phyloP scores from a whole-genome alignment of 2,329 filamentous ascomycete genomes.

The Pseudogymnoascus sp. region DNA sequence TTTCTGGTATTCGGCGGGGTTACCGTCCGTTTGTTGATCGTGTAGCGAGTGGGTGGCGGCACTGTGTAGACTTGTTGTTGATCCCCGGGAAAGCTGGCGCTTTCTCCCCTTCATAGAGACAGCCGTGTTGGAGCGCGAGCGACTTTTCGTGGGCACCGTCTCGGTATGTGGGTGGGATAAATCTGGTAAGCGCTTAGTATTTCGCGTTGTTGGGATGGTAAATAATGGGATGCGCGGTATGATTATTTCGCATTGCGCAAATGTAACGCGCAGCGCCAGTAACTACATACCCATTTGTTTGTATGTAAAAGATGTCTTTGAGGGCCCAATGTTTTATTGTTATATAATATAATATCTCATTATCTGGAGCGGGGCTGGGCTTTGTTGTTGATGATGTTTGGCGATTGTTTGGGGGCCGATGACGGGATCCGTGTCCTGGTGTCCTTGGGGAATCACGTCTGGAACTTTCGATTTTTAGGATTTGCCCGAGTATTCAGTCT shows the following conservation, averaged over 20 bases:
- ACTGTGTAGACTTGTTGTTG: constrained; percentile 39
- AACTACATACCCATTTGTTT: constrained; percentile 7
- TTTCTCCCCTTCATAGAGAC: constrained; percentile 34
- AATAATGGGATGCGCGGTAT: constrained; percentile 3
- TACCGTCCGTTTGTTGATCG: constrained; percentile 24
- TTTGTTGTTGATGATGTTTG: constrained; percentile 12
- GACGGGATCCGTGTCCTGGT: neutral
- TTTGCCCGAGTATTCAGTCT: constrained; percentile 3
- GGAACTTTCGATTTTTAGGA: neutral
- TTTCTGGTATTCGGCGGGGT: constrained; percentile 22
- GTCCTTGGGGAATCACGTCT: constrained; percentile 17
- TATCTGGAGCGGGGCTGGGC: constrained; percentile 4
- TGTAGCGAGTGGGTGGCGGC: constrained; percentile 23
- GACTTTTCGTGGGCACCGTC: constrained; percentile 32
- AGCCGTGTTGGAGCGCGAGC: constrained; percentile 39
- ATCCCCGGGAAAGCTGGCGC: constrained; percentile 39
- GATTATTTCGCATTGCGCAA: neutral
- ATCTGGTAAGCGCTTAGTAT: constrained; percentile 18
- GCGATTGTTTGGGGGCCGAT: constrained; percentile 11
- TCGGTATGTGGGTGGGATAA: constrained; percentile 21
- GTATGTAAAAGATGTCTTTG: neutral
- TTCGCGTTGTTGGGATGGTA: constrained; percentile 6
- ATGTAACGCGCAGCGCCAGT: neutral
- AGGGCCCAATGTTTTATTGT: constrained; percentile 4
- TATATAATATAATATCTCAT: constrained; percentile 6